These are phyloP conservation scores for Paraphysoderma sedebokerense DNA, from an alignment of 371 early-diverging fungal species.

Conservation along the genomic window DNA sequence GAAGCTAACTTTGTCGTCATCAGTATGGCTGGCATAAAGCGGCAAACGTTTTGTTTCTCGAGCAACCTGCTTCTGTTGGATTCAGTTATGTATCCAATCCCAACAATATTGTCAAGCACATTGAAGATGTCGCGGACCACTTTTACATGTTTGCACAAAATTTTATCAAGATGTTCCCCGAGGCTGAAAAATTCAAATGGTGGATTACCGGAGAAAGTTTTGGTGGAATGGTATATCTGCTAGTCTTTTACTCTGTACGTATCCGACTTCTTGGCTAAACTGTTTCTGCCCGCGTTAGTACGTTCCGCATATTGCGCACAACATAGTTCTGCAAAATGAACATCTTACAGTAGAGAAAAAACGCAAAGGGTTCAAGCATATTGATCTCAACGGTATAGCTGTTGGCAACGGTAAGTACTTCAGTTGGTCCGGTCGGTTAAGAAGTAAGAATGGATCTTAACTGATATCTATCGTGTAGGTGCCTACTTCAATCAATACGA, in stretches of 20 bases:
- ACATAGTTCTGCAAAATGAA: neutral
- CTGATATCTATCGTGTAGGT: constrained; percentile 8
- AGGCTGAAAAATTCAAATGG: neutral
- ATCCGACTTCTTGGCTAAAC: neutral
- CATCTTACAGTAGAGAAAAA: neutral
- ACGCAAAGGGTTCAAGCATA: constrained; percentile 1
- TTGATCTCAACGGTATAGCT: constrained; percentile 12
- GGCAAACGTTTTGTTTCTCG: neutral
- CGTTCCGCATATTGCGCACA: neutral
- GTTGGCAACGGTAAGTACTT: constrained; percentile 15
- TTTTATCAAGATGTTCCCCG: neutral
- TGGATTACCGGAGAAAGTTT: neutral
- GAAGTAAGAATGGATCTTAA: constrained; percentile 11
- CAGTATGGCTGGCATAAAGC: neutral
- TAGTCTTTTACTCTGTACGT: neutral
- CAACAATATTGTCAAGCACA: neutral
- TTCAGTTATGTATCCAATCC: neutral
- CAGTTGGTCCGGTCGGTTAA: constrained; percentile 14
- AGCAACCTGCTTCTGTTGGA: neutral
- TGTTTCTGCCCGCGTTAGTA: neutral
- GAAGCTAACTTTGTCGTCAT: neutral
- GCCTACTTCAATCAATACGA: neutral
- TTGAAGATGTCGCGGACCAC: neutral
- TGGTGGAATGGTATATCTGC: neutral
- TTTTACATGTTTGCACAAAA: neutral